phyloP scores from a whole-genome alignment of 2,329 filamentous ascomycete genomes.

The Pestalotiopsis sp. region DNA sequence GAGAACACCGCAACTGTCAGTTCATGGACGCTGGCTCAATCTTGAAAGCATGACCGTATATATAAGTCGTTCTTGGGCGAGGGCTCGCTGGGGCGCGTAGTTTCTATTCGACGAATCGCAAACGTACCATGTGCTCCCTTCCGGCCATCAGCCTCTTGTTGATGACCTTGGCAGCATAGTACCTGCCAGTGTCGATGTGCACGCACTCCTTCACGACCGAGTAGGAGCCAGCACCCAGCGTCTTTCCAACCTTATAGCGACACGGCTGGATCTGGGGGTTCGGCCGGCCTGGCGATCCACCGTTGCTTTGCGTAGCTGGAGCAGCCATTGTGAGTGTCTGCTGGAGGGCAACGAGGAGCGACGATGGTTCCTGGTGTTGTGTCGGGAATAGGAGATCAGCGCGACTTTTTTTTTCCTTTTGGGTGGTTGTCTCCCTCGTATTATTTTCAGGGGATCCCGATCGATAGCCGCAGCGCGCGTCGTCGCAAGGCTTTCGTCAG shows the following conservation, averaged over 20 bases:
- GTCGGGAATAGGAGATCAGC: background rate
- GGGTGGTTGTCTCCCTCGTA: background rate
- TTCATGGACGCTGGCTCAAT: background rate
- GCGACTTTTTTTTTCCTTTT: background rate
- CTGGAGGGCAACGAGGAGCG: background rate
- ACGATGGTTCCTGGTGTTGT: background rate
- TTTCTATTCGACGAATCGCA: slow-evolving; percentile 1
- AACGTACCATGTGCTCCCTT: slow-evolving; percentile 89
- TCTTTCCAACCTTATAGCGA: slow-evolving; percentile 98
- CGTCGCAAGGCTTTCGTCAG: slow-evolving; percentile 8
- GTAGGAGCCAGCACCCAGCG: slow-evolving; percentile 93
- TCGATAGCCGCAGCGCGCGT: background rate
- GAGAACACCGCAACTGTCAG: background rate
- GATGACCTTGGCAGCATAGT: slow-evolving; percentile 99
- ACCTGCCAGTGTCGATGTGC: slow-evolving; percentile 95
- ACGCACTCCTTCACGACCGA: slow-evolving; percentile 99
- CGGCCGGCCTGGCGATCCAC: slow-evolving; percentile 28
- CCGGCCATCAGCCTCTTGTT: slow-evolving; percentile 98
- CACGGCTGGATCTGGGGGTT: slow-evolving; percentile 84
- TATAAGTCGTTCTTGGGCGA: slow-evolving; percentile 4
- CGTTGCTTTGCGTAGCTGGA: slow-evolving; percentile 25
- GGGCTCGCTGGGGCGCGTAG: background rate
- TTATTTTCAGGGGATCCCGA: background rate
- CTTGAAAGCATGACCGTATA: background rate
- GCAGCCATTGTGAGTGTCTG: slow-evolving; percentile 13